phyloP scores from a whole-genome alignment of 2,329 filamentous ascomycete genomes.

The Ilyonectria robusta region DNA sequence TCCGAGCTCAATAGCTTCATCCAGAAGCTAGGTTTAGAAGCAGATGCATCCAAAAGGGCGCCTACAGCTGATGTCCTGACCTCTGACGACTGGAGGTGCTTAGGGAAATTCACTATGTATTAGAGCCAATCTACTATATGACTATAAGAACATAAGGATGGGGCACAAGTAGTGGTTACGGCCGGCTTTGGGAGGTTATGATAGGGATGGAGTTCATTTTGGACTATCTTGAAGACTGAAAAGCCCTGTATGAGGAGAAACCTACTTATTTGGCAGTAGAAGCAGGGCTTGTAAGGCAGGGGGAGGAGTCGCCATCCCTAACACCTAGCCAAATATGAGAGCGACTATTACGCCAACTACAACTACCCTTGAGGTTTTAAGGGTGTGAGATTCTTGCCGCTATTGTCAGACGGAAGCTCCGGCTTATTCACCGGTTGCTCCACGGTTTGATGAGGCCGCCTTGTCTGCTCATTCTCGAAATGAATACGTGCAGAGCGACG shows the following conservation, averaged over 20 bases:
- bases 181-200: constrained; percentile 29
- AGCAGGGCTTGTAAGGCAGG: constrained; percentile 8
- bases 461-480: constrained; percentile 23
- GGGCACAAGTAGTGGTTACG: constrained; percentile 18
- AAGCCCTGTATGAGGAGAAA: constrained; percentile 22
- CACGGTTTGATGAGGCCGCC: constrained; percentile 21
- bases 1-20: constrained; percentile 25
- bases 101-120: constrained; percentile 16
- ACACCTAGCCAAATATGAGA: not conserved
- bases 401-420: constrained; percentile 13
- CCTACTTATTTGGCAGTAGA: constrained; percentile 16
- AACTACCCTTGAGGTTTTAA: not conserved
- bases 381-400: not conserved
- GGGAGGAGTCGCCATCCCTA: not conserved
- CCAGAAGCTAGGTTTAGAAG: constrained; percentile 11
- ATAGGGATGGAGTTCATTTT: constrained; percentile 24
- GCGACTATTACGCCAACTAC: not conserved
- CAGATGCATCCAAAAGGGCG: constrained; percentile 16
- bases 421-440: constrained; percentile 6
- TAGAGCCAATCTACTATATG: constrained; percentile 20
- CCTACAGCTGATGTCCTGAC: constrained; percentile 13
- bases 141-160: constrained; percentile 23
- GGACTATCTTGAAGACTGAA: constrained; percentile 27
- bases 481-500: constrained; percentile 22
- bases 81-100: constrained; percentile 24